Evolutionary conservation across 495 filamentous ascomycete species (phyloP).

Genomic region (Penicillium desertorum): DNA sequence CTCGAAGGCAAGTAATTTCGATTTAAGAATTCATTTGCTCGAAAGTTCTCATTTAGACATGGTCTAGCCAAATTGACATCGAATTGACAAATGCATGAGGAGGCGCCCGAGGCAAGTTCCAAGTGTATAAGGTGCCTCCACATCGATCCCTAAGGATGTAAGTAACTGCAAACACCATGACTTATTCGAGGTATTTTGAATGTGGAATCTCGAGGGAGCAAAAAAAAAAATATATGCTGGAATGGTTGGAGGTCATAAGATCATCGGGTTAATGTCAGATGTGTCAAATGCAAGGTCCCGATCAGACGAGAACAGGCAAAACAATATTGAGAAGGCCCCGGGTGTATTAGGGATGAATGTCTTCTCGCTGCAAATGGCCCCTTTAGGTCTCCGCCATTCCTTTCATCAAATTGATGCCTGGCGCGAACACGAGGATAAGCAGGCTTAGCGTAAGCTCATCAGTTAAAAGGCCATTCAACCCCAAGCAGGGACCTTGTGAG

Average conservation of each 20-base stretch:
- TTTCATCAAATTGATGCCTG: too few relatives aligned
- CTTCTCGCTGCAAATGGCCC: not conserved
- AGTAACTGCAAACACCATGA: not conserved
- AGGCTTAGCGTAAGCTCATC: too few relatives aligned
- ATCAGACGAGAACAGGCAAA: not conserved
- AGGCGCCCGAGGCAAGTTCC: not conserved
- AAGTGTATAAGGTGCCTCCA: not conserved
- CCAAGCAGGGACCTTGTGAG: too few relatives aligned
- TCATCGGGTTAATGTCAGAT: not conserved
- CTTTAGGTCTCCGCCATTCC: not conserved
- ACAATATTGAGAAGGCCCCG: not conserved
- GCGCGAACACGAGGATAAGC: too few relatives aligned
- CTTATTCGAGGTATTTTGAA: not conserved
- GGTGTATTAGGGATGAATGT: not conserved
- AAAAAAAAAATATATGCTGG: not conserved
- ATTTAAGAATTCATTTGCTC: too few relatives aligned
- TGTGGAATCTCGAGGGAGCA: not conserved
- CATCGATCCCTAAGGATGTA: not conserved
- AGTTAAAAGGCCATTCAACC: too few relatives aligned
- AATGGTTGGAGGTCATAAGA: not conserved
- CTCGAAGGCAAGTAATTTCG: too few relatives aligned
- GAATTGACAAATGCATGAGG: not conserved
- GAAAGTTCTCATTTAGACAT: too few relatives aligned
- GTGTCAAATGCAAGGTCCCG: not conserved
- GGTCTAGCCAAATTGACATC: not conserved